Base-by-base conservation (phyloP, 2,329 filamentous ascomycete species). In the Neodidymelliopsis sp. region DNA sequence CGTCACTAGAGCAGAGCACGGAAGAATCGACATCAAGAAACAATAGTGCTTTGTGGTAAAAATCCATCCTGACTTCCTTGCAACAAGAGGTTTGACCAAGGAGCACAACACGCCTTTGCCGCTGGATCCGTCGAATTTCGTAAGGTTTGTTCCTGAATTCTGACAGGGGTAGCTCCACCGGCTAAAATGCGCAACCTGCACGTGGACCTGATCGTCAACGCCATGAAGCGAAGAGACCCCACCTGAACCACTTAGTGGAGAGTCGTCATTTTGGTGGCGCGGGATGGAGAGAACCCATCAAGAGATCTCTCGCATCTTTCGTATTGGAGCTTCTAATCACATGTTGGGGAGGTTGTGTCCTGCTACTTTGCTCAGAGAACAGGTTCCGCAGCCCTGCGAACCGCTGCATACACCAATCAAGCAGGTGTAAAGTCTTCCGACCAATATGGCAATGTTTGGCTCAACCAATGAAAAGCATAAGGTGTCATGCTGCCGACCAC, bases 151-250 rank as follows among this genome's bases (percentile, higher is more conserved):
- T 51, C 48, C 51, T 56, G 48, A 28, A 50, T 41, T 30, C 24
- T 28, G n/a, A 39, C 49, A 50, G 34, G 29, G 34, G 50, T 57
- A 29, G 31, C 34, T 43, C 35, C 30, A 49, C 55, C 51, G 59
- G 57, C 51, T 63, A 62, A 60, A 57, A 29, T 55, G 47, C 34
- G 40, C 37, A 12, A 44, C 40, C 35, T 54, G 56, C 59, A 65
- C 55, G 57, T 61, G 56, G 55, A 49, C 46, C 31, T 53, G 47
- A 60, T 53, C 53, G 41, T 57, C 56, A 47, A 49, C 53, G 48
- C 57, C 45, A 58, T 28, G 18, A 56, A 60, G 54, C 51, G 49
- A 58, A 38, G 16, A 24, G 36, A 30, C 42, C 55, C 42, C 41
- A 45, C 24, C 27, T 12, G 19, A 27, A 52, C 35, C 48, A 50